Evolutionary conservation across 2,329 filamentous ascomycete genomes (phyloP), one percentile per base, ranked within the genome.

Genomic region (Calonectria pauciramosa): DNA sequence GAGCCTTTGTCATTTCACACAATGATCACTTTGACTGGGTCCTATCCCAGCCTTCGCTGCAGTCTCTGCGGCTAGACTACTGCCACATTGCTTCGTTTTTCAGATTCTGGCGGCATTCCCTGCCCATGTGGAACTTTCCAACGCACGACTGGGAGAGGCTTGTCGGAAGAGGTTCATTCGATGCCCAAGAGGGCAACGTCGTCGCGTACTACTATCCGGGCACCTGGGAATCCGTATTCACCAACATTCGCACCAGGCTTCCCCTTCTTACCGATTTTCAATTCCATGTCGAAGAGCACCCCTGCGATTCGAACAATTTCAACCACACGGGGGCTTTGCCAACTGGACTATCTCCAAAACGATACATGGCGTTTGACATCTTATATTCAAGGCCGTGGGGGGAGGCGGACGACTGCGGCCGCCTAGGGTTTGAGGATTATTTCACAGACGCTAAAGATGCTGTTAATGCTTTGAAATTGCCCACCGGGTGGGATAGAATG

Each of bases 21-120:
- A 23, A 79, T 18, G 74, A 81, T 9, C 80, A 83, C 0, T 76
- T 81, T 16, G 77, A 80, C 8, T 83, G 80, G 82, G 75, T 82
- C 0, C 68, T 81, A 2, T 13, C 60, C 0, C 77, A 78, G 9
- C 28, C 52, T 4, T 69, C 78, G 0, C 69, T 82, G 0, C 65
- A 20, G 0, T 51, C 30, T 0, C 66, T 82, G 0, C 36, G 67
- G 0, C 32, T 82, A 2, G 52, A 75, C 16, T 51, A 14, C 1
- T 81, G 78, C 44, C 8, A 70, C 63, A 54, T 76, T 49, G 56
- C 52, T 0, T 76, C 78, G 0, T 71, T 79, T 9, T 65, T 71
- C 2, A 13, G 23, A 8, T 49, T 60, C 3, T 2, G 23, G 0
- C 30, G 36, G 0, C 8, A 47, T 0, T 30, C 52, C 0, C 28